These are phyloP conservation scores for Suillus luteus DNA, from an alignment of 768 basidiomycete genomes.

Conservation along the genomic window DNA sequence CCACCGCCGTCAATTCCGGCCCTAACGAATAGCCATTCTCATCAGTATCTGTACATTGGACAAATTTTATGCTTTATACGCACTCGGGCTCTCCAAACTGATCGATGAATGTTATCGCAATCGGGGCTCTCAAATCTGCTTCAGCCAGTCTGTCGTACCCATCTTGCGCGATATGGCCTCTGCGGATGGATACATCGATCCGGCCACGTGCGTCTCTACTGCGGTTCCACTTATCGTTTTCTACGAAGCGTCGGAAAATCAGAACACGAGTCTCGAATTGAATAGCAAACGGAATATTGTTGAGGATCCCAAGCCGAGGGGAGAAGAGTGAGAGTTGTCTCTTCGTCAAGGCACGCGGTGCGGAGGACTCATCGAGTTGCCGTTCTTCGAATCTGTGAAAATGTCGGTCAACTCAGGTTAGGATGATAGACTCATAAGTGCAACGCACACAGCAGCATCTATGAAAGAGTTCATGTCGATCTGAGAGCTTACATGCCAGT, in stretches of 20 bases:
- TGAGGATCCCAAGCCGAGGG: slow-evolving; percentile 85
- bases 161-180: slow-evolving; percentile 82
- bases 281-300: slow-evolving; percentile 95
- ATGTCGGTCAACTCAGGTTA: slow-evolving; percentile 1
- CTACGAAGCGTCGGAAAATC: slow-evolving; percentile 85
- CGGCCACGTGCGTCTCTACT: slow-evolving; percentile 21
- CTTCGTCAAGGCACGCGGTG: slow-evolving; percentile 47
- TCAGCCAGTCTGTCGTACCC: slow-evolving; percentile 85
- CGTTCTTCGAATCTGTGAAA: slow-evolving; percentile 63
- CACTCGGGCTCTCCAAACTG: slow-evolving; percentile 86
- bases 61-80: slow-evolving; percentile 30
- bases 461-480: slow-evolving; percentile 74
- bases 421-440: background rate
- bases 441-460: slow-evolving; percentile 78
- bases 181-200: slow-evolving; percentile 42
- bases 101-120: slow-evolving; percentile 92
- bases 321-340: slow-evolving; percentile 61
- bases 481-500: slow-evolving; percentile 75
- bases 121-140: slow-evolving; percentile 74
- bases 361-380: slow-evolving; percentile 38
- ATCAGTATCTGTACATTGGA: slow-evolving; percentile 10
- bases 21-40: slow-evolving; percentile 35
- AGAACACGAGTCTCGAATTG: slow-evolving; percentile 90
- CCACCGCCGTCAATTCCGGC: slow-evolving; percentile 96
- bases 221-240: slow-evolving; percentile 51